Base-by-base conservation (phyloP, 495 filamentous ascomycete species). In the Xylaria flabelliformis region DNA sequence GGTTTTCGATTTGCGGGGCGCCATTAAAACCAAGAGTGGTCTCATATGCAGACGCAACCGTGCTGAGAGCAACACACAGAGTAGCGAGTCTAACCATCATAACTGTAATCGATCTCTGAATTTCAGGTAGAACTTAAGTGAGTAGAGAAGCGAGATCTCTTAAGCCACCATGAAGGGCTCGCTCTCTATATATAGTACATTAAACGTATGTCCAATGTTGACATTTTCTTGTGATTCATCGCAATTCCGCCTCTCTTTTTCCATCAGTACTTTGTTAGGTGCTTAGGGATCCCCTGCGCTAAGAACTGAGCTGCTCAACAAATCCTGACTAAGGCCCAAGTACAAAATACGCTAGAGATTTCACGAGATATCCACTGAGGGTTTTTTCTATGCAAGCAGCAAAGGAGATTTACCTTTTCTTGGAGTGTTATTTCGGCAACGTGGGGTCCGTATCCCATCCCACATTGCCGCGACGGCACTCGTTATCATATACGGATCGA, bases 1-100 rank as follows among this genome's bases (percentile, higher is more conserved):
- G 74, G 51, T 64, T 82, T 32, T 82, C 81, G 42, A 80, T 26
- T n/a, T 42, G 36, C 3, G 69, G 67, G 15, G 24, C 15, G 17
- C 48, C 34, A 41, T 71, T 56, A 53, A 75, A 75, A 13, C 71
- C 73, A 5, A 75, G 59, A 4, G 55, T 41, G 5, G 26, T 29
- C 46, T 75, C 73, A 50, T 74, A 74, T 32, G 73, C 73, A n/a
- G 26, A 21, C 12, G 53, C 46, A 24, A 56, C 53, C 5, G 44
- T 44, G 46, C 24, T 29, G 39, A 66, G 17, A 19, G 46, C 64
- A 17, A 39, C 46, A 10, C 46, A 36, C 26, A 66, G 12, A 51
- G 29, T 41, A 51, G 24, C 1, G 26, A 66, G 19, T 66, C 17
- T 21, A 39, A 66, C 64, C 64, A 66, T 66, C 9, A 19, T 53